Conservation (phyloP, 2,329 filamentous ascomycete species). For the Karstenula rhodostoma region DNA sequence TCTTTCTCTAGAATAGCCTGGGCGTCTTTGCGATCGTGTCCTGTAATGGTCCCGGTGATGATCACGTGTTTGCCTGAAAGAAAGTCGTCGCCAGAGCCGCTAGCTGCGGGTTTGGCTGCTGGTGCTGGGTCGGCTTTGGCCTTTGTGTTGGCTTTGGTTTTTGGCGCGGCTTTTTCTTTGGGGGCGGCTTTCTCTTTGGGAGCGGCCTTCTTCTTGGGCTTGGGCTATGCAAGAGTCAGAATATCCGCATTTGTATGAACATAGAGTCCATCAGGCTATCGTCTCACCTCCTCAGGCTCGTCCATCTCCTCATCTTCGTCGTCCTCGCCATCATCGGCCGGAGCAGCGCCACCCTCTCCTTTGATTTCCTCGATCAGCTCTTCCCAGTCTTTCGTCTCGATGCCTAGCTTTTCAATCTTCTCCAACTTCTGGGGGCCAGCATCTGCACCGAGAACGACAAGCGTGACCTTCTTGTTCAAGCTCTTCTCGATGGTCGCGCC, state of each 20-base stretch:
- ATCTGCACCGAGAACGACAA: slow-evolving; percentile 83
- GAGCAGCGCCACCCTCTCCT: slow-evolving; percentile 20
- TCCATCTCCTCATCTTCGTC: slow-evolving; percentile 30
- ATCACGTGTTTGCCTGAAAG: slow-evolving; percentile 27
- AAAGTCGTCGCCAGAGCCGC: slow-evolving; percentile 11
- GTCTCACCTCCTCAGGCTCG: slow-evolving; percentile 24
- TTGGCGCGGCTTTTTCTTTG: background rate
- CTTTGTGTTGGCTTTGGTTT: slow-evolving; percentile 26
- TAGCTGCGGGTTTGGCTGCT: slow-evolving; percentile 15
- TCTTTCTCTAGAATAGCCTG: slow-evolving; percentile 25
- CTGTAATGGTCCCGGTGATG: slow-evolving; percentile 25
- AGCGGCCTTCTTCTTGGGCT: slow-evolving; percentile 20
- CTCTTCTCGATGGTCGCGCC: slow-evolving; percentile 32
- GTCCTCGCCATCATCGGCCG: slow-evolving; percentile 22
- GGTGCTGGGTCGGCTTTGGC: slow-evolving; percentile 24
- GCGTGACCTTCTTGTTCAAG: slow-evolving; percentile 33
- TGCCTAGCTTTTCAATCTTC: slow-evolving; percentile 76
- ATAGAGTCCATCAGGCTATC: background rate
- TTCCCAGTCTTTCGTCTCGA: slow-evolving; percentile 90
- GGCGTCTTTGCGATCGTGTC: slow-evolving; percentile 27
- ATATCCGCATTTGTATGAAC: background rate
- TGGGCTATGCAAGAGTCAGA: slow-evolving; percentile 18
- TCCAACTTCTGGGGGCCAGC: slow-evolving; percentile 89
- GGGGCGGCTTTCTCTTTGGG: background rate
- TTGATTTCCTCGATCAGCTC: slow-evolving; percentile 66